These are phyloP conservation scores for Alternaria solani DNA, from an alignment of 2,329 filamentous ascomycete species.

Conservation along the genomic window DNA sequence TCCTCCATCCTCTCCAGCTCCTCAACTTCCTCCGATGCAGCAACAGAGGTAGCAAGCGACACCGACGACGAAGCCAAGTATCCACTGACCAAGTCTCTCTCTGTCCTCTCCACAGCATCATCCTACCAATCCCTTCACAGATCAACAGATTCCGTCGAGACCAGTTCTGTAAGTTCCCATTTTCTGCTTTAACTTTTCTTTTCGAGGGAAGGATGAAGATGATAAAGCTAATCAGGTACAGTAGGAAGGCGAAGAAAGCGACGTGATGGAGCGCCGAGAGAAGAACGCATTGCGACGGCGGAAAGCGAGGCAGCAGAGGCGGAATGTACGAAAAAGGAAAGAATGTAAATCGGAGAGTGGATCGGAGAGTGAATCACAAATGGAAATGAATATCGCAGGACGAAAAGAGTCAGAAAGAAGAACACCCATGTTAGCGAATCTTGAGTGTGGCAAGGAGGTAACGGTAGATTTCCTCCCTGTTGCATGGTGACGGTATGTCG, in stretches of 20 bases:
- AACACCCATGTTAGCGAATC: background rate
- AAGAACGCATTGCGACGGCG: background rate
- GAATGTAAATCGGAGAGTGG: background rate
- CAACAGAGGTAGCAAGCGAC: background rate
- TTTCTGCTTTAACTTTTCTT: background rate
- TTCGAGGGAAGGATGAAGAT: background rate
- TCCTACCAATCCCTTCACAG: background rate
- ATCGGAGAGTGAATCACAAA: background rate
- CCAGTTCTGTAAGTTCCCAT: background rate
- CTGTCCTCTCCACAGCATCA: background rate
- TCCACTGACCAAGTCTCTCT: background rate
- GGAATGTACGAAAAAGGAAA: background rate
- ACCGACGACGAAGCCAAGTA: background rate
- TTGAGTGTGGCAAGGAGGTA: background rate
- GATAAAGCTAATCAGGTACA: background rate
- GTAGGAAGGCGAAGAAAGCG: slow-evolving; percentile 9
- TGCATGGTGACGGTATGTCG: background rate
- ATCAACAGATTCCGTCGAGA: background rate
- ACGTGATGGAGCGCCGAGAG: slow-evolving; percentile 9
- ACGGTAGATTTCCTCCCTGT: background rate
- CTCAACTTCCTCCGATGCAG: background rate
- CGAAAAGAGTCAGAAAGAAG: background rate
- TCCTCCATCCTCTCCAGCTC: background rate
- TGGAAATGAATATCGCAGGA: background rate
- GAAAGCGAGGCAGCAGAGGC: background rate